A percentile compares a stretch with the other conserved stretches of the same genome.
Conservation (phyloP, 2,329 filamentous ascomycete species). For the Epichloe brachyelytri region DNA sequence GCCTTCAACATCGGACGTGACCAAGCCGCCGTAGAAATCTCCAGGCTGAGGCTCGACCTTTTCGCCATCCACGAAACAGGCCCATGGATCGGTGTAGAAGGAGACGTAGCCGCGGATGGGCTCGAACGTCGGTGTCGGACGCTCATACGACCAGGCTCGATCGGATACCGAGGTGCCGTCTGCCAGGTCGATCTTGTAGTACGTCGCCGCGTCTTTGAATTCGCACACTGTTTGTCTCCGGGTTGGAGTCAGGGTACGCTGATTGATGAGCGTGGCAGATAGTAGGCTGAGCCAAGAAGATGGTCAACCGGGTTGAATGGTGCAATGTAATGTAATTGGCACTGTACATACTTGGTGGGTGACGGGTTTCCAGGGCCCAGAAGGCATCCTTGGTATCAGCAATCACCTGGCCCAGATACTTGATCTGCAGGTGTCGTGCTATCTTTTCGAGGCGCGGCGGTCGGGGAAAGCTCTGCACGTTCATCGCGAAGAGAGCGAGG, state of each 20-base stretch:
- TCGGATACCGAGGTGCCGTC: conserved; percentile 30
- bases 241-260: conserved; percentile 33
- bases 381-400: conserved; percentile 46
- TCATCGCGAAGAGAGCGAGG: conserved; percentile 11
- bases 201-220: conserved; percentile 48
- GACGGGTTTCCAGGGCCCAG: conserved; percentile 51
- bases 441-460: conserved; percentile 44
- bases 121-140: conserved; percentile 37
- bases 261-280: conserved; percentile 39
- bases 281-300: conserved; percentile 34
- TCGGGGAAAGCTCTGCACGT: conserved; percentile 45
- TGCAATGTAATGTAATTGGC: too few relatives aligned
- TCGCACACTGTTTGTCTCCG: conserved; percentile 38
- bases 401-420: conserved; percentile 39
- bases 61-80: conserved; percentile 50
- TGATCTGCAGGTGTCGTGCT: conserved; percentile 40
- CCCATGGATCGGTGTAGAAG: conserved; percentile 49
- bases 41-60: conserved; percentile 45
- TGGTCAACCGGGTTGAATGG: not conserved
- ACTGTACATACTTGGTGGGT: conserved; percentile 39
- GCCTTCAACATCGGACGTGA: conserved; percentile 45
- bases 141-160: conserved; percentile 46
- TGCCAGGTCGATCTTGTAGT: conserved; percentile 36
- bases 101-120: conserved; percentile 42
- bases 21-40: conserved; percentile 54